phyloP scores from a whole-genome alignment of 768 basidiomycete species.

The Mycena rebaudengoi region DNA sequence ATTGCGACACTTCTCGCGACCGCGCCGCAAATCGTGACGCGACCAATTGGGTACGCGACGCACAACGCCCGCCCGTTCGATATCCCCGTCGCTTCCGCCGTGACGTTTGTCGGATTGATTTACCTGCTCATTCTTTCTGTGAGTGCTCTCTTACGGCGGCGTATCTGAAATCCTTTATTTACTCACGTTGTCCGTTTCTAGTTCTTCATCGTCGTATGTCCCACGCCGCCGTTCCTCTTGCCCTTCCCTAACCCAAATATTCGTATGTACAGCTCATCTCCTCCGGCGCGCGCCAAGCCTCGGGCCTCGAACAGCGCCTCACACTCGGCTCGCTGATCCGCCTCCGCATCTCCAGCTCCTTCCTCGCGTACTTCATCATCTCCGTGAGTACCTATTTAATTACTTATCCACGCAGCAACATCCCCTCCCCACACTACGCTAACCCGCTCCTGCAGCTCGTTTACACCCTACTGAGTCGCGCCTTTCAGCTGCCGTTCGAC shows the following conservation, averaged over 20 bases:
- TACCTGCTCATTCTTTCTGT: slow-evolving; percentile 55
- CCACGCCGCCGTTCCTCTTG: no score
- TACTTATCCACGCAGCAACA: no score
- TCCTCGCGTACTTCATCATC: slow-evolving; percentile 51
- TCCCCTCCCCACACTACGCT: background rate
- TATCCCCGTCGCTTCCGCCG: slow-evolving; percentile 58
- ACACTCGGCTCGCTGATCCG: slow-evolving; percentile 47
- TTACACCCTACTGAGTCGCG: slow-evolving; percentile 66
- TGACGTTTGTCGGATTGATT: slow-evolving; percentile 66
- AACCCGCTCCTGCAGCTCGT: slow-evolving; percentile 50
- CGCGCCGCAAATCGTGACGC: slow-evolving; percentile 49
- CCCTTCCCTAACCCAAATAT: no score
- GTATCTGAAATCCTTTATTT: background rate
- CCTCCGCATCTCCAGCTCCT: slow-evolving; percentile 49
- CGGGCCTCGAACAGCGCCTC: slow-evolving; percentile 50
- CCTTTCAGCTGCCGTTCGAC: slow-evolving; percentile 65
- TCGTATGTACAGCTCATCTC: no score
- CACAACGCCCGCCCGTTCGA: slow-evolving; percentile 58
- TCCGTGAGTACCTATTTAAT: no score
- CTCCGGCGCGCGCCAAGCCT: slow-evolving; percentile 38
- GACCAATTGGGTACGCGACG: slow-evolving; percentile 47
- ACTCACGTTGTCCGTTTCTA: slow-evolving; percentile 39
- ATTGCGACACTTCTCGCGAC: slow-evolving; percentile 39
- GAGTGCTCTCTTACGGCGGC: slow-evolving; percentile 24
- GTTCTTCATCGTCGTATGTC: slow-evolving; percentile 40